Percentiles rank a stretch among this genome's conserved stretches.
These are phyloP conservation scores for Mycena floridula DNA, from an alignment of 768 basidiomycete species.

Conservation along the genomic window DNA sequence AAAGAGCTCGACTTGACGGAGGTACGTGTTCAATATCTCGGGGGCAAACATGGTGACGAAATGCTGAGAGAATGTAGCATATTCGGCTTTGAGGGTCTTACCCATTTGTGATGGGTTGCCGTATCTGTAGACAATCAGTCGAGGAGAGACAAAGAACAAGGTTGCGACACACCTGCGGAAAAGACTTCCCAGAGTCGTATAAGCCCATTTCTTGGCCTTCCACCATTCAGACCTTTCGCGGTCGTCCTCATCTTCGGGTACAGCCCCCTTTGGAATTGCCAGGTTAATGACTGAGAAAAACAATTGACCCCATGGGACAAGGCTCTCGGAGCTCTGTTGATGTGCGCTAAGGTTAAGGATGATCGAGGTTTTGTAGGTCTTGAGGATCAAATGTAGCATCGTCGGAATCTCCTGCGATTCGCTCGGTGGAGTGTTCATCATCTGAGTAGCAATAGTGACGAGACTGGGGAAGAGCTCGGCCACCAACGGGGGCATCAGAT, in stretches of 20 bases:
- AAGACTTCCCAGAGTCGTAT: constrained; percentile 67
- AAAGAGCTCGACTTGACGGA: constrained; percentile 64
- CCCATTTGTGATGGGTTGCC: constrained; percentile 89
- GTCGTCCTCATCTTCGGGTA: constrained; percentile 70
- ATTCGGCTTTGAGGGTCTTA: constrained; percentile 60
- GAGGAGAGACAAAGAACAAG: neutral
- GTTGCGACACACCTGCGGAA: constrained; percentile 55
- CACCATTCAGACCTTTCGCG: constrained; percentile 82
- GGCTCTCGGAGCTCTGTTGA: constrained; percentile 67
- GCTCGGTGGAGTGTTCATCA: constrained; percentile 58
- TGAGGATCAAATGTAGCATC: constrained; percentile 82
- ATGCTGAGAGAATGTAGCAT: constrained; percentile 66
- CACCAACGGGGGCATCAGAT: constrained; percentile 54
- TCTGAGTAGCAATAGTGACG: constrained; percentile 64
- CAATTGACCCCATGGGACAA: constrained; percentile 85
- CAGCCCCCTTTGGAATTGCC: constrained; percentile 53
- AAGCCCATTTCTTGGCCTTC: constrained; percentile 93
- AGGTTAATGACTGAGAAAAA: constrained; percentile 77
- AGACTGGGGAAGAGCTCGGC: constrained; percentile 67
- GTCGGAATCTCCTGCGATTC: constrained; percentile 71
- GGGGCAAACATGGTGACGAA: constrained; percentile 78
- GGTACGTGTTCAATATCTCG: constrained; percentile 78
- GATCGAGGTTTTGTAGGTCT: constrained; percentile 81
- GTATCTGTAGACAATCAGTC: constrained; percentile 37
- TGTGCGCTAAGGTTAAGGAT: constrained; percentile 65